A percentile compares a stretch with the other conserved stretches of the same genome.
These are phyloP conservation scores for Eustoma russellianum DNA, from an alignment of 257 asterid genomes.

Conservation along the genomic window DNA sequence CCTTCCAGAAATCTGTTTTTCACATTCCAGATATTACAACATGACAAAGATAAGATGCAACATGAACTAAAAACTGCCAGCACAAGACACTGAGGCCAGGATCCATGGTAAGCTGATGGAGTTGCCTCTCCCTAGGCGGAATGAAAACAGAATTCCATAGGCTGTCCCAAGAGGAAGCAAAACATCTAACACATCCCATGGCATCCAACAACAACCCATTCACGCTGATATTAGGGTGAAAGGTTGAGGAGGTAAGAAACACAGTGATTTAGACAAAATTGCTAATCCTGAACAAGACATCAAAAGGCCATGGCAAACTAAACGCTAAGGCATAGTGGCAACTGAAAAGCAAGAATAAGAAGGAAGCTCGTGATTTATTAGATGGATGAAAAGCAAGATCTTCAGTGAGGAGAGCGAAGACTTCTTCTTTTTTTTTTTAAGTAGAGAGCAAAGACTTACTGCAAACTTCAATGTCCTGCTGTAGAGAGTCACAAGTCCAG, in stretches of 20 bases:
- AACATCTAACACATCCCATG: background rate
- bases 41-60: constrained; percentile 9
- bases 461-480: constrained; percentile 72
- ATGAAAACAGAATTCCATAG: background rate
- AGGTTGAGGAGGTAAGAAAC: constrained; percentile 5
- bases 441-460: constrained; percentile 23
- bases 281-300: background rate
- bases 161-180: background rate
- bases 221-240: background rate
- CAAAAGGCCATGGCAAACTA: background rate
- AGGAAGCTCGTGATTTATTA: background rate
- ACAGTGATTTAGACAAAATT: background rate
- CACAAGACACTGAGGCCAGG: constrained; percentile 6
- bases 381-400: no score
- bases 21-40: constrained; percentile 15
- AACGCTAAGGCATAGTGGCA: background rate
- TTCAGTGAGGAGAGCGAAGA: no score
- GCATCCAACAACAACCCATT: constrained; percentile 5
- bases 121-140: constrained; percentile 13
- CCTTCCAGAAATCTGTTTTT: constrained; percentile 75
- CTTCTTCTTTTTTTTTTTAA: no score
- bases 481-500: constrained; percentile 76
- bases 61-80: constrained; percentile 18
- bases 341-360: background rate
- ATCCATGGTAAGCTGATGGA: constrained; percentile 1